Evolutionary conservation across 768 basidiomycete genomes (phyloP), one percentile per base, ranked within the genome.

Genomic region (Lactifluus rugatus): DNA sequence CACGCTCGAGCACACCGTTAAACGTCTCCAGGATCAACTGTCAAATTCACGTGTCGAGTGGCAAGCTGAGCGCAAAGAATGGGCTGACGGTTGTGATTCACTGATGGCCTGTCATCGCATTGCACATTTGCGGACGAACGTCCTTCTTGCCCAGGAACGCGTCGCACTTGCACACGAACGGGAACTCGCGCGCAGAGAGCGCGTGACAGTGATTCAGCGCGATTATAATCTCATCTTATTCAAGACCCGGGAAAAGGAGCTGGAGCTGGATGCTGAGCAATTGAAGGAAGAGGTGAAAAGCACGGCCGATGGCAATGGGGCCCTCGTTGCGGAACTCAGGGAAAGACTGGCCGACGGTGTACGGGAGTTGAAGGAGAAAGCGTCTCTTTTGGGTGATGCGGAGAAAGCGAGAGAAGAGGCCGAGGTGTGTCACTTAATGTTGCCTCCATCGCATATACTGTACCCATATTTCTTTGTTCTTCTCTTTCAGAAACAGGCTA

Each of bases 191-290:
- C 73, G 85, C 62, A 70, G 70, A 61, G 85, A 87, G 71, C 82
- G 80, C 53, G 64, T 87, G 34, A 74, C 78, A 51, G 70, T 79
- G 46, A 62, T 85, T 37, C 82, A 84, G 65, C 73, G 86, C 56
- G 87, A 91, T 58, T 81, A 74, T 65, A 78, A 79, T 66, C 77
- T 89, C 52, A 79, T 76, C n/a, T 76, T 81, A 70, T 89, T 86
- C 65, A 82, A 84, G 68, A 75, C 75, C 19, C 75, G 75, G 50
- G 87, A 88, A 63, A 72, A 73, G 14, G 83, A 83, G 62, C 69
- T 87, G 47, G 82, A 86, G 64, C 67, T 70, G 42, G 76, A 74
- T 59, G 68, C 86, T 9, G 73, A 71, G 23, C 75, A 79, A 37
- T 65, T 83, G n/a, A 78, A 83, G 67, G 78, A 78, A 8, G 70